Base-by-base conservation (phyloP, 768 basidiomycete species). In the Kwoniella bestiolae region DNA sequence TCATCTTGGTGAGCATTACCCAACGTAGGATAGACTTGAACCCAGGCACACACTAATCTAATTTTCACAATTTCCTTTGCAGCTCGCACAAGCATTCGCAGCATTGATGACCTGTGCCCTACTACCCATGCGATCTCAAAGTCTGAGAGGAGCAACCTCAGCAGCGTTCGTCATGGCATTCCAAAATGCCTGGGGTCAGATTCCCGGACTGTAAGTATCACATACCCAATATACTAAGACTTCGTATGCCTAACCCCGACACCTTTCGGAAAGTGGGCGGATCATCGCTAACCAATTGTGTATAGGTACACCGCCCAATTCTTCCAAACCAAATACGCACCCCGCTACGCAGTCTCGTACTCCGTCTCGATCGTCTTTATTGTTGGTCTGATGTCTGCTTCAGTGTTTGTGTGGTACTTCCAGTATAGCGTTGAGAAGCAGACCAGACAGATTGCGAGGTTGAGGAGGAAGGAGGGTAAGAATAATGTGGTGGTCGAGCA, bases 251-350 rank as follows among this genome's bases (percentile, higher is more conserved):
- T n/a, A n/a, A n/a, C n/a, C n/a, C n/a, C n/a, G n/a, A n/a, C n/a
- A n/a, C n/a, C n/a, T n/a, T n/a, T n/a, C n/a, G n/a, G n/a, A n/a
- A n/a, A n/a, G n/a, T n/a, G n/a, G n/a, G n/a, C n/a, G n/a, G n/a
- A n/a, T n/a, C n/a, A n/a, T n/a, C n/a, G n/a, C n/a, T n/a, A n/a
- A n/a, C n/a, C n/a, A n/a, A n/a, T n/a, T n/a, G n/a, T n/a, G n/a
- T n/a, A n/a, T 31, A 69, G 65, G 9, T 69, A 63, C 56, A 52
- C 65, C 28, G 65, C 71, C 5, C 73, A 75, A 59, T 38, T 73
- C 50, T 75, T 73, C 71, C 67, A 59, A 21, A 25, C 60, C 21
- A 62, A 71, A 52, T 75, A 71, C 55, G 71, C 71, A 0, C 74
- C 74, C 3, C 53, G 65, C 2, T 75, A 73, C 63, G 35, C 44